Percentiles rank a stretch among this genome's conserved stretches.
Evolutionary conservation across 1,284 basidiomycete species (phyloP).

Genomic region (Cyathus olla): DNA sequence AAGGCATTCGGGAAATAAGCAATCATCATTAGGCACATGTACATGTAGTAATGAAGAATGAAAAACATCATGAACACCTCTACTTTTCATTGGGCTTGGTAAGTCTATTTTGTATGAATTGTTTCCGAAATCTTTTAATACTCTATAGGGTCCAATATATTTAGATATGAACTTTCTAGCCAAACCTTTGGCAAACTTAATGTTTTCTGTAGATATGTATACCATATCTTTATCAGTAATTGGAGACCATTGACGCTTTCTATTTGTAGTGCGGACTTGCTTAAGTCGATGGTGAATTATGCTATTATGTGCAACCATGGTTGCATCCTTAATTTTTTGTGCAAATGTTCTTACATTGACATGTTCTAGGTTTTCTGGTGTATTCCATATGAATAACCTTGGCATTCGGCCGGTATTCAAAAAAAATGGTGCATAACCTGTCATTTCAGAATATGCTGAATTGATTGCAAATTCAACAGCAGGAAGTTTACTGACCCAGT

Average conservation of each 20-base stretch:
- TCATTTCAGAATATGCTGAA: slow-evolving; percentile 40
- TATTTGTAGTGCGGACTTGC: slow-evolving; percentile 13
- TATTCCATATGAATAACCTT: slow-evolving; percentile 35
- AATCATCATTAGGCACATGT: slow-evolving; percentile 38
- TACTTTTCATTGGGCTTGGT: slow-evolving; percentile 21
- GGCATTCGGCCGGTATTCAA: slow-evolving; percentile 40
- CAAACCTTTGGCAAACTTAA: slow-evolving; percentile 32
- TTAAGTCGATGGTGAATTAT: slow-evolving; percentile 15
- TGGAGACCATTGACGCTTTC: slow-evolving; percentile 5
- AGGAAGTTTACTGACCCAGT: slow-evolving; percentile 21
- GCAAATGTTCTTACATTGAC: slow-evolving; percentile 35
- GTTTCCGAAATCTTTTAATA: slow-evolving; percentile 19
- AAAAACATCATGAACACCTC: slow-evolving; percentile 39
- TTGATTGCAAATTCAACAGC: slow-evolving; percentile 32
- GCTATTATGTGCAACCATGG: slow-evolving; percentile 21
- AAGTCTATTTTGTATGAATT: slow-evolving; percentile 35
- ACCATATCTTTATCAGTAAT: slow-evolving; percentile 34
- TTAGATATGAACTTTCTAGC: slow-evolving; percentile 45
- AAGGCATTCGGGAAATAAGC: slow-evolving; percentile 33
- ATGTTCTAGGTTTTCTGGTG: slow-evolving; percentile 5
- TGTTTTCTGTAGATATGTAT: slow-evolving; percentile 48
- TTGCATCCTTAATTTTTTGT: slow-evolving; percentile 26
- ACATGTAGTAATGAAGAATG: slow-evolving; percentile 36
- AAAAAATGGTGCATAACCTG: slow-evolving; percentile 37
- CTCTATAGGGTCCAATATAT: slow-evolving; percentile 41